phyloP scores from a whole-genome alignment of 768 basidiomycete species.

The Mycena venus region DNA sequence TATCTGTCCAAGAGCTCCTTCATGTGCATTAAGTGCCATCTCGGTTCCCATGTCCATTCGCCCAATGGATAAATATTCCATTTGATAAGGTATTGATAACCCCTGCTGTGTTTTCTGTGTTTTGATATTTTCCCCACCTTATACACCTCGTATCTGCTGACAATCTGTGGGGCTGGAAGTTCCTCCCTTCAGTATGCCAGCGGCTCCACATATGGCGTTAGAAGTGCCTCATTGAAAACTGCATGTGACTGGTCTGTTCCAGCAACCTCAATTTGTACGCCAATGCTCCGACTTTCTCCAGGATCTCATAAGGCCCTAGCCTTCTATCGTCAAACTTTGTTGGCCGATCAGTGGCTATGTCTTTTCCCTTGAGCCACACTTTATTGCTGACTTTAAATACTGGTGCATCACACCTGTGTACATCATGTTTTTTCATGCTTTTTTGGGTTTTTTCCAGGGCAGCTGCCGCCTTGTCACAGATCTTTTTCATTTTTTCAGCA shows the following conservation, averaged over 20 bases:
- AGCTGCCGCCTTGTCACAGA: too few relatives aligned
- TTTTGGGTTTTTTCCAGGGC: too few relatives aligned
- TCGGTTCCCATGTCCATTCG: neutral
- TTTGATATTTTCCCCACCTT: neutral
- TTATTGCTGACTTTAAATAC: too few relatives aligned
- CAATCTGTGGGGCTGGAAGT: too few relatives aligned
- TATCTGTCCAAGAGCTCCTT: neutral
- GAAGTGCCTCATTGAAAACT: neutral
- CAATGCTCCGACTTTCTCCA: slow-evolving; percentile 40
- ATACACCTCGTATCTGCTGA: too few relatives aligned
- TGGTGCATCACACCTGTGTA: too few relatives aligned
- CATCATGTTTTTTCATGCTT: too few relatives aligned
- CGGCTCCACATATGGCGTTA: slow-evolving; percentile 45
- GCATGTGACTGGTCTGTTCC: slow-evolving; percentile 26
- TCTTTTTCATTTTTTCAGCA: too few relatives aligned
- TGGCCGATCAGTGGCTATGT: too few relatives aligned
- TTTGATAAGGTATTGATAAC: neutral
- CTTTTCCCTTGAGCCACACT: too few relatives aligned
- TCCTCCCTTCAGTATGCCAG: neutral
- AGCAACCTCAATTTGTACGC: neutral
- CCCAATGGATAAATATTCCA: neutral
- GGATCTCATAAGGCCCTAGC: slow-evolving; percentile 44
- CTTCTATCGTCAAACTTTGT: too few relatives aligned
- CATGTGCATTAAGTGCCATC: neutral
- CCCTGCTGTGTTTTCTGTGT: neutral